These are phyloP conservation scores for Chalara sp. DNA, from an alignment of 2,329 filamentous ascomycete species.

Conservation along the genomic window DNA sequence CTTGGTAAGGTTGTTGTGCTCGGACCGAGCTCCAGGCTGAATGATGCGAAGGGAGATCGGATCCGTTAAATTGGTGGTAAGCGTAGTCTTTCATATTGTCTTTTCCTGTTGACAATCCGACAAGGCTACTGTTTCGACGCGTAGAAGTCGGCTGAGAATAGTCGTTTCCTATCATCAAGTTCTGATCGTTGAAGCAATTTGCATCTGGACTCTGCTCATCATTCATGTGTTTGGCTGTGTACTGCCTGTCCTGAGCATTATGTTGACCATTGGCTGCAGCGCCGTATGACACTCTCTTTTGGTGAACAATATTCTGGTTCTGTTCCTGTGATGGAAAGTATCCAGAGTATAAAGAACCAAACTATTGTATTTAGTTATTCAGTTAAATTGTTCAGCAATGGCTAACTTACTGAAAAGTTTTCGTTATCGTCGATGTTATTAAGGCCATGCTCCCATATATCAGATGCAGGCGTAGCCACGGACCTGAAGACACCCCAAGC, in stretches of 20 bases:
- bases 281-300: slow-evolving; percentile 8
- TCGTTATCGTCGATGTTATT: slow-evolving; percentile 18
- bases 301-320: neutral
- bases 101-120: slow-evolving; percentile 13
- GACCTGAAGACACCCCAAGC: slow-evolving; percentile 20
- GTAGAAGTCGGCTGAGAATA: slow-evolving; percentile 15
- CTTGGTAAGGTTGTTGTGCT: too few relatives aligned
- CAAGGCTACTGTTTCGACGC: slow-evolving; percentile 15
- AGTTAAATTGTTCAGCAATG: neutral
- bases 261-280: slow-evolving; percentile 9
- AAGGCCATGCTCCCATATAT: slow-evolving; percentile 15
- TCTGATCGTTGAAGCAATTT: slow-evolving; percentile 10
- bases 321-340: slow-evolving; percentile 8
- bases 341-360: slow-evolving; percentile 11
- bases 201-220: slow-evolving; percentile 6
- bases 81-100: slow-evolving; percentile 10
- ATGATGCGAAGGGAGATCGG: slow-evolving; percentile 1
- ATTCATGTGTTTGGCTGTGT: neutral
- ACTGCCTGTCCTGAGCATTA: slow-evolving; percentile 1
- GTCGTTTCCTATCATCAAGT: slow-evolving; percentile 15
- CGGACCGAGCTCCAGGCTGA: slow-evolving; percentile 1
- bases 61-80: slow-evolving; percentile 6
- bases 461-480: slow-evolving; percentile 9
- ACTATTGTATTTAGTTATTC: slow-evolving; percentile 6
- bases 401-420: slow-evolving; percentile 15